phyloP scores from a whole-genome alignment of 2,329 filamentous ascomycete species.

The Ramichloridium luteum region DNA sequence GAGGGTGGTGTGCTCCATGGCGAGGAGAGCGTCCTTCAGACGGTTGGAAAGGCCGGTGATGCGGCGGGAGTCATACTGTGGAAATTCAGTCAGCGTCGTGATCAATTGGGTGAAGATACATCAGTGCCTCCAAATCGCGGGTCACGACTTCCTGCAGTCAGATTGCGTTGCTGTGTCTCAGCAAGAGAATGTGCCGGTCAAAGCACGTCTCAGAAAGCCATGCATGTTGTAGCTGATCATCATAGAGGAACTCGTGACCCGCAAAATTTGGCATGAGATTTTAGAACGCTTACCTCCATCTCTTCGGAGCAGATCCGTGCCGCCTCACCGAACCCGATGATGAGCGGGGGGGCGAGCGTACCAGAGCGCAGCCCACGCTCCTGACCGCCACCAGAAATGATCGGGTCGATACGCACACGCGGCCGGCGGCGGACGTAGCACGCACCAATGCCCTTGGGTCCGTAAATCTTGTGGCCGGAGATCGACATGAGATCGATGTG shows the following conservation, averaged over 20 bases:
- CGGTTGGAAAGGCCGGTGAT: slow-evolving; percentile 74
- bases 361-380: slow-evolving; percentile 91
- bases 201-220: slow-evolving; percentile 69
- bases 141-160: too few relatives aligned
- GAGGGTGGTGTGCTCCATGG: slow-evolving; percentile 82
- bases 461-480: slow-evolving; percentile 96
- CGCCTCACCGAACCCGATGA: slow-evolving; percentile 90
- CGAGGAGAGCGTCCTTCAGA: slow-evolving; percentile 66
- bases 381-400: slow-evolving; percentile 93
- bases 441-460: slow-evolving; percentile 90
- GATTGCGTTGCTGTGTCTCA: slow-evolving; percentile 53
- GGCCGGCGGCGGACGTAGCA: slow-evolving; percentile 91
- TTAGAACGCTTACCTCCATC: slow-evolving; percentile 56
- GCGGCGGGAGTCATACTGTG: slow-evolving; percentile 80
- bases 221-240: slow-evolving; percentile 83
- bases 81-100: slow-evolving; percentile 4
- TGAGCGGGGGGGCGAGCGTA: slow-evolving; percentile 76
- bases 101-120: too few relatives aligned
- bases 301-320: slow-evolving; percentile 85
- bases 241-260: slow-evolving; percentile 36
- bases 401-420: slow-evolving; percentile 83
- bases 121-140: too few relatives aligned
- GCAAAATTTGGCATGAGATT: neutral
- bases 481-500: slow-evolving; percentile 98
- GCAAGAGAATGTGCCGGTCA: slow-evolving; percentile 40